phyloP scores from a whole-genome alignment of 345 rosid genomes.

The Brassica juncea region DNA sequence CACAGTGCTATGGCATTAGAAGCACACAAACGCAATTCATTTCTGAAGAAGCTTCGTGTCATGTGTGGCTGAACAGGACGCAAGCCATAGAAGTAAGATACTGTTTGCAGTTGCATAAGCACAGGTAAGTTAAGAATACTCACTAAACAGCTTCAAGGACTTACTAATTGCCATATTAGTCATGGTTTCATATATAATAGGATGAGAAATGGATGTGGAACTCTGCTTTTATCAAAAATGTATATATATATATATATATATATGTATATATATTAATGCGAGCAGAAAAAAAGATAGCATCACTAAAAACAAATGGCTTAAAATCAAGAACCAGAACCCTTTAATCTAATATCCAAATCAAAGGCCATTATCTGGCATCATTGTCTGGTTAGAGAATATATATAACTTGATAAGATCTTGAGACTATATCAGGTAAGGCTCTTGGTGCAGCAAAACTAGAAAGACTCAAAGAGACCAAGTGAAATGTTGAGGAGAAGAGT shows the following conservation, averaged over 20 bases:
- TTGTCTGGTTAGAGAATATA: slow-evolving; percentile 11
- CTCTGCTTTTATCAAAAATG: slow-evolving; percentile 6
- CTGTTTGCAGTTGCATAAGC: slow-evolving; percentile 7
- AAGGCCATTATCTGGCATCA: slow-evolving; percentile 7
- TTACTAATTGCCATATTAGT: not conserved
- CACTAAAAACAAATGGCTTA: not conserved
- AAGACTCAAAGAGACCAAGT: slow-evolving; percentile 65
- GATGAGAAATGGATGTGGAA: slow-evolving; percentile 21
- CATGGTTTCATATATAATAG: slow-evolving; percentile 24
- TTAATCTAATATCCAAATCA: slow-evolving; percentile 2
- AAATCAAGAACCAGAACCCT: slow-evolving; percentile 17
- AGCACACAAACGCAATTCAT: not conserved
- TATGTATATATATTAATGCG: not conserved
- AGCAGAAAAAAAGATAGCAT: not conserved
- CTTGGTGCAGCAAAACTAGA: slow-evolving; percentile 18
- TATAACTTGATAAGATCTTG: slow-evolving; percentile 8
- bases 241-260: not conserved
- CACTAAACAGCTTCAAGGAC: not conserved
- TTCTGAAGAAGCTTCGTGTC: slow-evolving; percentile 7
- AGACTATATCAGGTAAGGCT: slow-evolving; percentile 14
- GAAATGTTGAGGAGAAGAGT: slow-evolving; percentile 49
- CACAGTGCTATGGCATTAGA: not conserved
- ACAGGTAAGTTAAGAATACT: slow-evolving; percentile 14
- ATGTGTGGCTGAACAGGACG: slow-evolving; percentile 20
- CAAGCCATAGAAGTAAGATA: slow-evolving; percentile 14